Conservation (phyloP, 805 yeast species). For the Ogataea neopini region DNA sequence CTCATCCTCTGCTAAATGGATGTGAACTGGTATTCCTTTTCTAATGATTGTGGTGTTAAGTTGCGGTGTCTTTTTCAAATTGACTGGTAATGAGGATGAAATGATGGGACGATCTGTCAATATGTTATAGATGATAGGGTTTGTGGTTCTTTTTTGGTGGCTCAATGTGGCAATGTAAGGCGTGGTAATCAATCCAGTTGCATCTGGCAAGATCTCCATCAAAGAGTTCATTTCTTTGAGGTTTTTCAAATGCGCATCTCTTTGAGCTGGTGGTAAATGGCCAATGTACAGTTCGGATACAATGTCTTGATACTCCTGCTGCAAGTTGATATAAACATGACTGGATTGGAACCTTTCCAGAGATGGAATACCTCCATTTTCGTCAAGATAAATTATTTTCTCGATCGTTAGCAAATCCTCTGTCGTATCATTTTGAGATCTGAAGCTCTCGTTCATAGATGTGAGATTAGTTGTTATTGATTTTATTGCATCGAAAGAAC, state of each 20-base stretch:
- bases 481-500: conserved; percentile 42
- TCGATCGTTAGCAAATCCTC: conserved; percentile 59
- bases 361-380: conserved; percentile 89
- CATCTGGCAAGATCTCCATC: conserved; percentile 48
- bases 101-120: conserved; percentile 89
- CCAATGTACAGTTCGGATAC: conserved; percentile 64
- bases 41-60: conserved; percentile 78
- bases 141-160: conserved; percentile 42
- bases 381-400: conserved; percentile 77
- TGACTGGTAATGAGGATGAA: conserved; percentile 85
- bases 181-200: conserved; percentile 85
- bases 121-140: conserved; percentile 88
- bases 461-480: conserved; percentile 40
- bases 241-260: conserved; percentile 64
- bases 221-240: conserved; percentile 63
- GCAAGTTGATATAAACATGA: conserved; percentile 83
- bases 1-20: conserved; percentile 34
- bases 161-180: conserved; percentile 64
- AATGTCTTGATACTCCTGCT: conserved; percentile 76
- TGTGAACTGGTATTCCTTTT: conserved; percentile 65
- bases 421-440: conserved; percentile 18
- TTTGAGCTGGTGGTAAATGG: conserved; percentile 43
- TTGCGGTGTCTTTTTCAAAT: conserved; percentile 54
- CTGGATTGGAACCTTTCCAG: conserved; percentile 76
- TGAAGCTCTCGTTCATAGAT: conserved; percentile 24